phyloP scores from a whole-genome alignment of 768 basidiomycete genomes.

The Ramaria rubella region DNA sequence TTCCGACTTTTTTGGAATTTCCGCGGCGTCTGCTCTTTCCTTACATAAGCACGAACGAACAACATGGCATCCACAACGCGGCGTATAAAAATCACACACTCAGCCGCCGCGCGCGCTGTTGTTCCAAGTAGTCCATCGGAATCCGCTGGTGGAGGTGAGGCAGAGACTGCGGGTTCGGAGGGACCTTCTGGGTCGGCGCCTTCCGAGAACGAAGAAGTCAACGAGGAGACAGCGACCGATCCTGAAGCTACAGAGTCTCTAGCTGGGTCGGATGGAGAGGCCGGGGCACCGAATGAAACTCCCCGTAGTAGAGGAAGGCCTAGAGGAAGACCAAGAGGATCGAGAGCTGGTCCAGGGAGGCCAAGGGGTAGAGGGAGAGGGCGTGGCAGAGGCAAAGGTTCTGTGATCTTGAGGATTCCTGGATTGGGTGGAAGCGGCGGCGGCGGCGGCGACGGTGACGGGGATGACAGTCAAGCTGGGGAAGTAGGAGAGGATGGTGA shows the following conservation, averaged over 20 bases:
- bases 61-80: slow-evolving; percentile 1
- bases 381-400: slow-evolving; percentile 35
- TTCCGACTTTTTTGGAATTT: too few relatives aligned
- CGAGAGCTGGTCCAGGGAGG: slow-evolving; percentile 18
- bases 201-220: slow-evolving; percentile 29
- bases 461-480: slow-evolving; percentile 26
- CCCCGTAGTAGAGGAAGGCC: slow-evolving; percentile 32
- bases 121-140: not conserved
- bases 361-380: slow-evolving; percentile 24
- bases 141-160: not conserved
- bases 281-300: slow-evolving; percentile 10
- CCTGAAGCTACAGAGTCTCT: slow-evolving; percentile 20
- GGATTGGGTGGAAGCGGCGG: slow-evolving; percentile 30
- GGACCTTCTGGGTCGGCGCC: not conserved
- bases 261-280: slow-evolving; percentile 15
- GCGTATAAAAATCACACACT: slow-evolving; percentile 9
- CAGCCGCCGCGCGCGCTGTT: not conserved
- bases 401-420: slow-evolving; percentile 23
- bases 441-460: slow-evolving; percentile 12
- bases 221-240: slow-evolving; percentile 25
- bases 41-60: too few relatives aligned
- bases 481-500: slow-evolving; percentile 23
- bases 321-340: slow-evolving; percentile 31
- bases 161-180: not conserved
- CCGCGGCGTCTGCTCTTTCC: too few relatives aligned